phyloP scores from a whole-genome alignment of 495 filamentous ascomycete species.

The Aspergillus avenaceus region DNA sequence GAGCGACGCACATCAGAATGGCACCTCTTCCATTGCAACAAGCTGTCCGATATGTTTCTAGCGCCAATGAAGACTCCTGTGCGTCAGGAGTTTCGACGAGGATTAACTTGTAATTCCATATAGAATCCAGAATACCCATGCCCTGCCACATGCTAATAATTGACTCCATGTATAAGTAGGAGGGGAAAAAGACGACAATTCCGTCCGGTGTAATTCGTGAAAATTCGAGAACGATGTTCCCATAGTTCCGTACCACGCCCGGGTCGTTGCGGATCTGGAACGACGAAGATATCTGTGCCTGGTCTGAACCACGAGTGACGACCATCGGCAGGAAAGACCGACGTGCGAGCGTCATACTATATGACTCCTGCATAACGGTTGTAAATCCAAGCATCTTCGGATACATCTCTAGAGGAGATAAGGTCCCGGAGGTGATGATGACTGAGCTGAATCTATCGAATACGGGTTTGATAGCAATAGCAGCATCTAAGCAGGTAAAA shows the following conservation, averaged over 20 bases:
- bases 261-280: conserved; percentile 96
- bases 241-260: conserved; percentile 91
- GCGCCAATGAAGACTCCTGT: conserved; percentile 91
- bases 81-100: conserved; percentile 96
- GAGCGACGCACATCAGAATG: conserved; percentile 87
- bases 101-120: conserved; percentile 99
- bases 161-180: conserved; percentile 98
- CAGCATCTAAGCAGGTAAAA: conserved; percentile 94
- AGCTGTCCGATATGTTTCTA: conserved; percentile 95
- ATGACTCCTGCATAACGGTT: conserved; percentile 92
- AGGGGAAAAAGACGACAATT: conserved; percentile 98
- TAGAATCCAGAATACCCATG: conserved; percentile 93
- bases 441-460: conserved; percentile 97
- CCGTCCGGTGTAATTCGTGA: conserved; percentile 93
- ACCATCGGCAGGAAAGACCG: conserved; percentile 96
- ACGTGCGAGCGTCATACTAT: conserved; percentile 94
- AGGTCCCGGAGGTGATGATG: conserved; percentile 96
- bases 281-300: conserved; percentile 81
- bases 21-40: conserved; percentile 96
- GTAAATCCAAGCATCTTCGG: conserved; percentile 95
- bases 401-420: conserved; percentile 98
- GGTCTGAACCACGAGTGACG: conserved; percentile 90
- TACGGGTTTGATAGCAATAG: conserved; percentile 96
- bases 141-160: conserved; percentile 99
- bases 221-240: conserved; percentile 87